Evolutionary conservation across 371 early-diverging fungal species (phyloP), one percentile per base, ranked within the genome.

Genomic region (Mortierella sp.): DNA sequence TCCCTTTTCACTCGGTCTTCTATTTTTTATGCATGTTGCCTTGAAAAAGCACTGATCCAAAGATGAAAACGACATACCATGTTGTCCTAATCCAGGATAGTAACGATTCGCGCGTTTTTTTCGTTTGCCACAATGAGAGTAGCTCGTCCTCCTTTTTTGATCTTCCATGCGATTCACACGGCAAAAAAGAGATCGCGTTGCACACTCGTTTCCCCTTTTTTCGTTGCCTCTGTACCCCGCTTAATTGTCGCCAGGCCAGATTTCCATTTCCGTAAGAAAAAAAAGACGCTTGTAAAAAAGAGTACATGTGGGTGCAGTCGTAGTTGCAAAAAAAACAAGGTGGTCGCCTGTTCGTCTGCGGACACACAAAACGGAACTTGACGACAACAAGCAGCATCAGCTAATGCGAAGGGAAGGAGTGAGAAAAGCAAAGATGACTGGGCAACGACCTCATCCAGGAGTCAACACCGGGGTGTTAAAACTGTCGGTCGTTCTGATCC

Each of bases 301-400:
- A 2, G 61, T 61, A 61, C 37, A 34, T 31, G 50, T n/a, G 13
- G 50, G 3, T 11, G 16, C 19, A 19, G 59, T 59, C 59, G 59
- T 28, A 59, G 59, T 59, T 59, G 59, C 28, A 59, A 59, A 54
- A 55, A 55, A n/a, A 59, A 28, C 26, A 28, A 28, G 13, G 13
- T 61, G 61, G 31, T 61, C 61, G 59, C 31, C 59, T 59, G 59
- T 28, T 59, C 55, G 59, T 59, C 59, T 59, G 61, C 61, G 34
- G 61, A 61, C 61, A 31, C 31, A 31, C 16, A 61, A 61, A 8
- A 40, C 2, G 43, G 43, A 4, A 40, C 43, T 4, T 6, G 43
- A 6, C 43, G 6, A 40, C 43, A 40, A 40, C 6, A 40, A 40
- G 43, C 21, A 53, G 26, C 59, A 59, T 59, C 59, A 59, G 31